phyloP scores from a whole-genome alignment of 2,329 filamentous ascomycete species.

The Mariannaea sp. region DNA sequence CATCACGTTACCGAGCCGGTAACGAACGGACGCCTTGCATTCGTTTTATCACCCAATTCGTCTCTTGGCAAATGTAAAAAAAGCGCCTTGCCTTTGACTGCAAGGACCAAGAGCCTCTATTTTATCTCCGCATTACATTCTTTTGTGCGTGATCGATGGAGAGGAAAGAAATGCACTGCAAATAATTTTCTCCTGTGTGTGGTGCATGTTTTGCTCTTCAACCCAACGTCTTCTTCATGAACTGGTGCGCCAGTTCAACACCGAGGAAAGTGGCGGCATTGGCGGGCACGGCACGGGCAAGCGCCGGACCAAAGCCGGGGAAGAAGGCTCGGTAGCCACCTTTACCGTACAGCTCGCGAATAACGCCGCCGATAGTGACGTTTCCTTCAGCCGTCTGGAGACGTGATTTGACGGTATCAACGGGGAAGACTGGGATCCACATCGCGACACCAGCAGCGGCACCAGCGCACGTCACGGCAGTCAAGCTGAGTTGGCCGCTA shows the following conservation, averaged over 20 bases:
- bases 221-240: constrained; percentile 77
- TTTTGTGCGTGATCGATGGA: not conserved
- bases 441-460: constrained; percentile 93
- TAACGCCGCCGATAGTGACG: constrained; percentile 77
- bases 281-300: constrained; percentile 90
- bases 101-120: not conserved
- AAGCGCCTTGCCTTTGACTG: not conserved
- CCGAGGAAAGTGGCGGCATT: constrained; percentile 95
- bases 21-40: no score
- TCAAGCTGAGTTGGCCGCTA: constrained; percentile 76
- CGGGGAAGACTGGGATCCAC: constrained; percentile 98
- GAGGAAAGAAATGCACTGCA: no score
- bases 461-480: constrained; percentile 83
- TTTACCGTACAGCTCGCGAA: constrained; percentile 79
- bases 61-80: not conserved
- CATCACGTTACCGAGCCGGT: no score
- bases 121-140: not conserved
- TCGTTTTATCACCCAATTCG: constrained; percentile 2
- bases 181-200: not conserved
- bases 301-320: constrained; percentile 90
- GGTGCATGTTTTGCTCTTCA: constrained; percentile 10
- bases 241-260: constrained; percentile 81
- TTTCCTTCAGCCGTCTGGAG: constrained; percentile 90
- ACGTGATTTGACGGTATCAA: constrained; percentile 94
- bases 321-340: constrained; percentile 94